Evolutionary conservation across 805 yeast species (phyloP), one percentile per base, ranked within the genome.

Genomic region (Cyberlindnera subsufficiens): DNA sequence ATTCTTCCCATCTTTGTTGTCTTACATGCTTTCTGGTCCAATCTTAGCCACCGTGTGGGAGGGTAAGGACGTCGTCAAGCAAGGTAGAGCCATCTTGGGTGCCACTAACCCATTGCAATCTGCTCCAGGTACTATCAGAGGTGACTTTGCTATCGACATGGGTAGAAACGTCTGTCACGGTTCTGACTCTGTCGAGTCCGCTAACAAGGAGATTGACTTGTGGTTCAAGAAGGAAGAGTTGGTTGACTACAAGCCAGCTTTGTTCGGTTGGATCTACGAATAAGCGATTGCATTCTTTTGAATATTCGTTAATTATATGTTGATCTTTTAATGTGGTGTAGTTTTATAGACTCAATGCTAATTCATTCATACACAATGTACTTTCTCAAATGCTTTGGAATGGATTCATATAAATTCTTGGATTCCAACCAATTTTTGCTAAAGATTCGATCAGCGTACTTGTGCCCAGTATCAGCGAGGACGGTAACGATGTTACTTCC

Each of bases 131-230:
- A 93, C 99, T 74, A 93, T 93, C 80, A 89, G 99, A 79, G 98
- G 96, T 70, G 99, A 93, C 77, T 93, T 73, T 60, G 99, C 97
- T 69, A 75, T 93, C 62, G 99, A 93, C 74, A 88, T 86, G 80
- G 99, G 99, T 69, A 89, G 99, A 84, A 93, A 93, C 81, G 96
- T 93, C 64, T 78, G 86, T 69, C 99, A 93, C 80, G 99, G 99
- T 71, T 91, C 98, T 58, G 99, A 93, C 80, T 89, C 98, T 53
- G 99, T 93, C 63, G 99, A 91, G 76, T 76, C 83, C 59, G 99
- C 99, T 63, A 72, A 88, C 71, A 86, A 86, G 79, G 99, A 93
- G 80, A 93, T 93, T 59, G 82, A 66, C 58, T 78, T 93, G 65
- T 93, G 99, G 99, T 93, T 93, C 90, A 88, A 88, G 83, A 77